Evolutionary conservation across 2,329 filamentous ascomycete species (phyloP).

Genomic region (Apiospora malaysiana): DNA sequence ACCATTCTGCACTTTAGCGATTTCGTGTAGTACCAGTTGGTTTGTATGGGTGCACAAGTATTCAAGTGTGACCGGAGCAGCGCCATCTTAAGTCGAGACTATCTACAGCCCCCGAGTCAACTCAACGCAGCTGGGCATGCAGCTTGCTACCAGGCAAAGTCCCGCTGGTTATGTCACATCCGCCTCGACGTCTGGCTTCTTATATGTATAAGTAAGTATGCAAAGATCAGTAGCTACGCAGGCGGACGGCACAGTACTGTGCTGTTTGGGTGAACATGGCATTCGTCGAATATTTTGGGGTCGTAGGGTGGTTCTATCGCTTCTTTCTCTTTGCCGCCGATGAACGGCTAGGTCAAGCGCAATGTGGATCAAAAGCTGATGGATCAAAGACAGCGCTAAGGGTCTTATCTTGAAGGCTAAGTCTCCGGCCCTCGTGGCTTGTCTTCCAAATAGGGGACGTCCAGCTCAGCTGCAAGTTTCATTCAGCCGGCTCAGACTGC

Average conservation of each 20-base stretch:
- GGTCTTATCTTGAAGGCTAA: not conserved
- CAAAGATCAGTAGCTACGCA: not conserved
- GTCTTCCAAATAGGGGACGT: not conserved
- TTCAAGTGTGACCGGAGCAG: conserved; percentile 28
- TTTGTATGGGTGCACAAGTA: conserved; percentile 30
- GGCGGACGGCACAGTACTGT: not conserved
- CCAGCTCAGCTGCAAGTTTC: conserved; percentile 16
- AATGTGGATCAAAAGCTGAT: conserved; percentile 10
- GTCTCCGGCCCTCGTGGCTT: conserved; percentile 4
- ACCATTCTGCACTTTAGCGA: conserved; percentile 39
- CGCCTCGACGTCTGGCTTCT: not conserved
- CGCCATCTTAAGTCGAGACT: conserved; percentile 30
- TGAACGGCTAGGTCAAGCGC: not conserved
- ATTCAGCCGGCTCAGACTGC: not conserved
- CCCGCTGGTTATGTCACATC: conserved; percentile 13
- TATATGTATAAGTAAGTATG: not conserved
- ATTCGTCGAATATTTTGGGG: not conserved
- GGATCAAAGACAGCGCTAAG: not conserved
- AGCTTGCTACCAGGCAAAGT: not conserved
- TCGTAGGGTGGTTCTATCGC: not conserved
- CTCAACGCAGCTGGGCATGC: not conserved
- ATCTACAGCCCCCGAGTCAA: not conserved
- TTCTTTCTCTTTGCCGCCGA: not conserved
- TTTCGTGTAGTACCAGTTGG: conserved; percentile 32
- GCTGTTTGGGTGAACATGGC: not conserved